These are phyloP conservation scores for Claviceps pusilla DNA, from an alignment of 2,329 filamentous ascomycete genomes.

Conservation along the genomic window DNA sequence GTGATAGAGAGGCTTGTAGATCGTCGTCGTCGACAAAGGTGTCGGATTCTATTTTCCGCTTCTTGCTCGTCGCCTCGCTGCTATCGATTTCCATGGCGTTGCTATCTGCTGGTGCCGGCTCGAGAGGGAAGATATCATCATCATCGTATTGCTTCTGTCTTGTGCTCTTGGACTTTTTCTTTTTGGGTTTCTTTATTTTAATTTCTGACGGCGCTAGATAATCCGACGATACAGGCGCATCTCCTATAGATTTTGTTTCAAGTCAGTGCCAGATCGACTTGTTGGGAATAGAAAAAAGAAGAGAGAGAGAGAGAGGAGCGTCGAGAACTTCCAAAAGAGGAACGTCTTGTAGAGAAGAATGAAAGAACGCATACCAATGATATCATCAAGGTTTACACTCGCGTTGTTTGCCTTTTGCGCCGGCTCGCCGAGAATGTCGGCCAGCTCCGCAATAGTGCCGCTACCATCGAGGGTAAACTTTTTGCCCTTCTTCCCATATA, in stretches of 20 bases:
- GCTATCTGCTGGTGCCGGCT: constrained; percentile 23
- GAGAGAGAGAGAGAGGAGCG: too few species aligned
- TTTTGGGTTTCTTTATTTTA: constrained; percentile 91
- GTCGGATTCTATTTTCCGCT: constrained; percentile 48
- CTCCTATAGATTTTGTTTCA: constrained; percentile 7
- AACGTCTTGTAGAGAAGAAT: too few species aligned
- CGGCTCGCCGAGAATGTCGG: constrained; percentile 38
- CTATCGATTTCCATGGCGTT: constrained; percentile 64
- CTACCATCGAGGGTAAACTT: constrained; percentile 72
- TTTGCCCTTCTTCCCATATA: constrained; percentile 77
- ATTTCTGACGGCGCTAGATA: constrained; percentile 77
- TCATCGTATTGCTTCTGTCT: constrained; percentile 53
- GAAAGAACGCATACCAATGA: constrained; percentile 29
- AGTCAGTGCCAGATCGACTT: background rate
- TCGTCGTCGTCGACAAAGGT: constrained; percentile 84
- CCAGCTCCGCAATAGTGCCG: constrained; percentile 52
- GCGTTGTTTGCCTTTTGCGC: constrained; percentile 47
- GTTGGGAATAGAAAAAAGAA: too few species aligned
- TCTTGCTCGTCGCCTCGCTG: constrained; percentile 36
- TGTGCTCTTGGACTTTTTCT: constrained; percentile 71
- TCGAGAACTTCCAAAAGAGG: too few species aligned
- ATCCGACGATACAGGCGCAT: constrained; percentile 47
- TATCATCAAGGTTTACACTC: constrained; percentile 67
- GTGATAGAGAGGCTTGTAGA: constrained; percentile 68
- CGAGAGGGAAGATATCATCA: constrained; percentile 40